Evolutionary conservation across 495 filamentous ascomycete species (phyloP).

Genomic region (Cenococcum geophilum): DNA sequence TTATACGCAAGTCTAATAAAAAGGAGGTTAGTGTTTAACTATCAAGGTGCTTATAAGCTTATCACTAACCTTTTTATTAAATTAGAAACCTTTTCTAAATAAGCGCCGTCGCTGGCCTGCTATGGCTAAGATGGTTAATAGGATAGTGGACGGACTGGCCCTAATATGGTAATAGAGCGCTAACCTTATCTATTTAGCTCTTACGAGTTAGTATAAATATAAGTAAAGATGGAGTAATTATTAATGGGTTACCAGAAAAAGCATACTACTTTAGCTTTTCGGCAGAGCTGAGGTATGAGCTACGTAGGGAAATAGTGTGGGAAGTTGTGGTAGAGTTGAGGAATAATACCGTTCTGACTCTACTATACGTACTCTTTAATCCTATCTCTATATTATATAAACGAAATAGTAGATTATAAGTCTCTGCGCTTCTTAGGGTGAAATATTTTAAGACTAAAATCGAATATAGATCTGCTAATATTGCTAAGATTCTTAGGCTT

Average conservation of each 20-base stretch:
- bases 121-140: neutral
- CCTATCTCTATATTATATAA: neutral
- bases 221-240: neutral
- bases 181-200: neutral
- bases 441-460: neutral
- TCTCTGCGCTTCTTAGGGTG: neutral
- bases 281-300: neutral
- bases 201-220: neutral
- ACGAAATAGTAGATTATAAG: neutral
- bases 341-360: neutral
- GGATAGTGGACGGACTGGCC: neutral
- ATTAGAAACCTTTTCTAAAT: neutral
- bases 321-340: neutral
- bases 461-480: neutral
- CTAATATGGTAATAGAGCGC: neutral
- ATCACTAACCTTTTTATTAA: neutral
- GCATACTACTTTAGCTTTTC: slow-evolving; percentile 1
- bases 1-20: neutral
- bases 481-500: neutral
- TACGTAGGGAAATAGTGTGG: neutral
- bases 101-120: neutral
- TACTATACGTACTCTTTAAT: neutral
- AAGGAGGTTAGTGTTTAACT: neutral
- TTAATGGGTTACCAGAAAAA: neutral
- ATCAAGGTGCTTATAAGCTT: neutral